These are phyloP conservation scores for Hippophae rhamnoides DNA, from an alignment of 306 rosid genomes.

Conservation along the genomic window DNA sequence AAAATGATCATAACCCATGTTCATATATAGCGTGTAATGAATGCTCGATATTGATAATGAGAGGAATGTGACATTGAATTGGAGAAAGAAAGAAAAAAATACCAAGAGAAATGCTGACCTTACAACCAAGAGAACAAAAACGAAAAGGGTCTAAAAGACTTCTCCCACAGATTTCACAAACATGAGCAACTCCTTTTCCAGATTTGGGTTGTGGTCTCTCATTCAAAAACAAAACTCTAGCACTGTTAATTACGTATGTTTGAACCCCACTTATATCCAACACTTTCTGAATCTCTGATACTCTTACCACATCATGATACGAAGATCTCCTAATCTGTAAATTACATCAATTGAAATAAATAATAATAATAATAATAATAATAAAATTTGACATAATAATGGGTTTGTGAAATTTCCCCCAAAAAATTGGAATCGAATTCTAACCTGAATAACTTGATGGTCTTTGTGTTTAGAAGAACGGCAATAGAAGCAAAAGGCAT, in stretches of 20 bases:
- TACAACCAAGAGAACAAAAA: conserved; percentile 91
- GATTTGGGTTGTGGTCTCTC: conserved; percentile 93
- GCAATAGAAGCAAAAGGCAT: conserved; percentile 85
- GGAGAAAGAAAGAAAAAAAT: conserved; percentile 7
- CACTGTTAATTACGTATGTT: conserved; percentile 89
- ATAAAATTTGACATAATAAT: neutral
- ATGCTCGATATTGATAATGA: conserved; percentile 9
- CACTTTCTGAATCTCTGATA: conserved; percentile 59
- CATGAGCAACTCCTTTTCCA: conserved; percentile 65
- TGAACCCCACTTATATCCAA: conserved; percentile 82
- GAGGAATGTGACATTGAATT: neutral
- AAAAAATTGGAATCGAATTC: neutral
- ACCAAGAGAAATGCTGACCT: conserved; percentile 40
- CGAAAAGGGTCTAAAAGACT: conserved; percentile 83
- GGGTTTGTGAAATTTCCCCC: neutral
- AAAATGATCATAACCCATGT: too few species aligned
- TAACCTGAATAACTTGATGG: conserved; percentile 85
- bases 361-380: neutral
- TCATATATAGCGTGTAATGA: too few species aligned
- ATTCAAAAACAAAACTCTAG: conserved; percentile 77
- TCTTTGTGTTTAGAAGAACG: conserved; percentile 81
- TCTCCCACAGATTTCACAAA: conserved; percentile 87
- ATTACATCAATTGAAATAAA: neutral
- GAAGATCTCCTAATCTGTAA: conserved; percentile 79
- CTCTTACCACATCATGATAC: conserved; percentile 88